Conservation (phyloP, 169 alveolate genomes). For the Plasmodium chabaudi region DNA sequence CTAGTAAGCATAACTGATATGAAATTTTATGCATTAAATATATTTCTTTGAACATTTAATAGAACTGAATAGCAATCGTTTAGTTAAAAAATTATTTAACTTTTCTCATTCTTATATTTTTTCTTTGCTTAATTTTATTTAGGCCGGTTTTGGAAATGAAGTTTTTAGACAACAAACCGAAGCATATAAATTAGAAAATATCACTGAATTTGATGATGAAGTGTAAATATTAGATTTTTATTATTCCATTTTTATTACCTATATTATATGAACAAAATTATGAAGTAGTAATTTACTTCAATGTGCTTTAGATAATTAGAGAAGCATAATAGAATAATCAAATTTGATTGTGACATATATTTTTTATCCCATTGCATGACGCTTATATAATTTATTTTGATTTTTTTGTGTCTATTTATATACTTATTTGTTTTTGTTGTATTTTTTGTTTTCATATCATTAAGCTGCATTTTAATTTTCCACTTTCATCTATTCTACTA, state of each 20-base stretch:
- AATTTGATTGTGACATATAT: too few relatives aligned
- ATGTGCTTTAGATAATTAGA: too few relatives aligned
- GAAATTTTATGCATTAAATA: neutral
- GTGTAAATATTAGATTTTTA: slow-evolving; percentile 70
- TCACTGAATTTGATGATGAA: slow-evolving; percentile 89
- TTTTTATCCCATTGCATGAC: too few relatives aligned
- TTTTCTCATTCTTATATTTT: neutral
- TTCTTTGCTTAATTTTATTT: slow-evolving; percentile 14
- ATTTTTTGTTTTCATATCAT: neutral
- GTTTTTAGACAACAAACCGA: slow-evolving; percentile 87
- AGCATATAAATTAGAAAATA: slow-evolving; percentile 80
- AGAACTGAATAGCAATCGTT: neutral
- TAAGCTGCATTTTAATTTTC: too few relatives aligned
- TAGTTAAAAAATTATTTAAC: too few relatives aligned
- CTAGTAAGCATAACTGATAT: slow-evolving; percentile 77
- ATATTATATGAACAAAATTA: too few relatives aligned
- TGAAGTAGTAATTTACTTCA: too few relatives aligned
- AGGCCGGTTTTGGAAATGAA: slow-evolving; percentile 89
- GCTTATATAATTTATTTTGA: too few relatives aligned
- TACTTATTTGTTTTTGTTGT: slow-evolving; percentile 5
- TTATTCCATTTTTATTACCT: too few relatives aligned
- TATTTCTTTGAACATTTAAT: neutral
- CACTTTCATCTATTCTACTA: too few relatives aligned
- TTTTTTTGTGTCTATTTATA: neutral
- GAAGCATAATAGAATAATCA: too few relatives aligned